Base-by-base conservation (phyloP, 495 filamentous ascomycete species). In the Penicillium fimorum region DNA sequence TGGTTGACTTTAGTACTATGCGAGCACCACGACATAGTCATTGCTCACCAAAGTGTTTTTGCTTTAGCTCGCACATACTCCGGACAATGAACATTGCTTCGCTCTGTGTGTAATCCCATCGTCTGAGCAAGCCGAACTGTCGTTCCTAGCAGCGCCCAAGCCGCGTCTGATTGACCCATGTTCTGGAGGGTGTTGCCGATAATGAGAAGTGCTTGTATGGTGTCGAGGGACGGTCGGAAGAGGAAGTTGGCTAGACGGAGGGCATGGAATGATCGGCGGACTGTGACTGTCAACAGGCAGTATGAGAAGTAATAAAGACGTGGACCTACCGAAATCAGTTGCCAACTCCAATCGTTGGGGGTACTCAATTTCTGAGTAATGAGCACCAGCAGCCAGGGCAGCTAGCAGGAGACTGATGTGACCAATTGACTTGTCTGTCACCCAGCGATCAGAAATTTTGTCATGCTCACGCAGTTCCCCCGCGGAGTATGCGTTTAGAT, bases 301-400 rank as follows among this genome's bases (percentile, higher is more conserved):
- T 27, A 27, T 27, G 25, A 27, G 25, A 27, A 27, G 25, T 27
- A 27, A 27, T 27, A 27, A 27, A 27, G 25, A 27, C 6, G 25
- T 4, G 25, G 25, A 27, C 25, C 25, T 27, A 27, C 25, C 25
- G 25, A 27, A 27, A 27, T 75, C 69, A n/a, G 60, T 64, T 18
- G 63, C 59, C 11, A 67, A 42, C 17, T 70, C 65, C 1, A 66
- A 63, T 5, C 72, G 59, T 24, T 66, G 57, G 2, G 69, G 58
- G 40, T 69, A 60, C 6, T 67, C 70, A 13, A 80, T 55, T 41
- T 71, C 70, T 1, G 79, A 81, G 59, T 70, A 81, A 60, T 84
- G 81, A 20, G 73, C 77, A 8, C 81, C 81, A 29, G 75, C 74
- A 10, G 78, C 78, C 18, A 84, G 55, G 0, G 73, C 76, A 3